Base-by-base conservation (phyloP, 257 asterid species). In the Penstemon newberryi region DNA sequence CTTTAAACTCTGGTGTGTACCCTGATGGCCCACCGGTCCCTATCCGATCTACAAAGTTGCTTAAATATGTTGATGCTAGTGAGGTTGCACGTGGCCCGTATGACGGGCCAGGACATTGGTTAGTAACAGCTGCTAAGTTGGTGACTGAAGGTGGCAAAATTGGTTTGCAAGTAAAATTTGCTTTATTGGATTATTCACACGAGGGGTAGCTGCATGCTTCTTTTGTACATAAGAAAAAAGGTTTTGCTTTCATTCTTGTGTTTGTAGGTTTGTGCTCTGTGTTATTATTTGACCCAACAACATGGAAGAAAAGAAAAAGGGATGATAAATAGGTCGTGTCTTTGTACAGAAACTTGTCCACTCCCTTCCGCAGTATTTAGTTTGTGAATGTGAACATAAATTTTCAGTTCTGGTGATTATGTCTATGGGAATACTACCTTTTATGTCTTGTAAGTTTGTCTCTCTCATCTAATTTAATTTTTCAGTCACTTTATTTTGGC, bases 11-110 rank as follows among this genome's bases (percentile, higher is more conserved):
- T 0, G 99, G 99, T 2, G 95, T 94, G 36, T 94, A 80, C 79
- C 96, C 99, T 0, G 92, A 89, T 4, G 99, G 97, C 38, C 99
- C 99, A 6, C 99, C 99, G 0, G 91, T 85, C 8, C 99, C 97
- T 3, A 70, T 84, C 51, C 84, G 84, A 7, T 83, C 96, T 38
- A 82, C 79, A 0, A 94, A 91, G 87, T 80, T 94, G 78, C 90
- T 94, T 9, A 87, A 86, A 70, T 94, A 70, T 63, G 82, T 94
- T 0, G 96, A 94, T 53, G 78, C 92, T 3, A 57, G 83, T 3
- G 97, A 94, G 83, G 86, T 94, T 42, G 68, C 92, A 7, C 85
- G 96, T 1, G 99, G 99, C 3, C 97, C 97, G 0, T 80, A 84
- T 43, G 97, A 94, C 56, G 73, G 75, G 47, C 99, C 97, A 0